phyloP scores from a whole-genome alignment of 1,139 yeast genomes.

The Kodamaea ohmeri region DNA sequence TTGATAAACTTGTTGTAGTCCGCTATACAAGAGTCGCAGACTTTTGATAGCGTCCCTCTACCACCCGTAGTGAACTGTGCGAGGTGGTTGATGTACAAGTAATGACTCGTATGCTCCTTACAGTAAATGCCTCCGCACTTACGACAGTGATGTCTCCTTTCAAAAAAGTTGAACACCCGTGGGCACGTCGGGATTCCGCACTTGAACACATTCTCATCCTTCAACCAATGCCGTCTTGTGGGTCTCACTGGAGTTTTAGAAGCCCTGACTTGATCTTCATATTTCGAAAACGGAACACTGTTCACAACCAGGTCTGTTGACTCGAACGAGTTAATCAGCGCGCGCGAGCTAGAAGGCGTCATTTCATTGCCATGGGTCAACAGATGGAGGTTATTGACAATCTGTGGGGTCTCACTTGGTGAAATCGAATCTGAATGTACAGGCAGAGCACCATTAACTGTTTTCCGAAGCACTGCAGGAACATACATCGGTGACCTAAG shows the following conservation, averaged over 20 bases:
- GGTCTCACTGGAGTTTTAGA: too few relatives aligned
- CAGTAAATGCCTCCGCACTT: slow-evolving; percentile 93
- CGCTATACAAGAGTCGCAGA: slow-evolving; percentile 71
- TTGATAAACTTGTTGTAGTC: slow-evolving; percentile 59
- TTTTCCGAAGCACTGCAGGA: slow-evolving; percentile 81
- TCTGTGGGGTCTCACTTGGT: slow-evolving; percentile 8
- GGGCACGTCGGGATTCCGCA: slow-evolving; percentile 64
- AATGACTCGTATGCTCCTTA: slow-evolving; percentile 59
- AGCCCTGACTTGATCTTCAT: slow-evolving; percentile 30
- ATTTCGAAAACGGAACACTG: slow-evolving; percentile 12
- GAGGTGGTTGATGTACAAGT: slow-evolving; percentile 57
- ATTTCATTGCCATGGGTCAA: slow-evolving; percentile 11
- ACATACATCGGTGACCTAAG: slow-evolving; percentile 83
- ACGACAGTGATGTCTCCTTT: slow-evolving; percentile 90
- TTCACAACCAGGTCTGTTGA: slow-evolving; percentile 28
- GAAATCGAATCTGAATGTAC: slow-evolving; percentile 7
- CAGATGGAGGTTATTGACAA: slow-evolving; percentile 13
- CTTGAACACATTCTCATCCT: slow-evolving; percentile 59
- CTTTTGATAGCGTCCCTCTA: slow-evolving; percentile 69
- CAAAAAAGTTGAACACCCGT: slow-evolving; percentile 66
- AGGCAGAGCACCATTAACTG: slow-evolving; percentile 15
- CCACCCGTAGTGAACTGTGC: slow-evolving; percentile 79
- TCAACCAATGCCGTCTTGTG: slow-evolving; percentile 73
- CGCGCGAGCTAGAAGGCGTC: slow-evolving; percentile 20
- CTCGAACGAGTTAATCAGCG: slow-evolving; percentile 38